Conservation (phyloP, 164 flowering plant genomes). For the Saururus chinensis region DNA sequence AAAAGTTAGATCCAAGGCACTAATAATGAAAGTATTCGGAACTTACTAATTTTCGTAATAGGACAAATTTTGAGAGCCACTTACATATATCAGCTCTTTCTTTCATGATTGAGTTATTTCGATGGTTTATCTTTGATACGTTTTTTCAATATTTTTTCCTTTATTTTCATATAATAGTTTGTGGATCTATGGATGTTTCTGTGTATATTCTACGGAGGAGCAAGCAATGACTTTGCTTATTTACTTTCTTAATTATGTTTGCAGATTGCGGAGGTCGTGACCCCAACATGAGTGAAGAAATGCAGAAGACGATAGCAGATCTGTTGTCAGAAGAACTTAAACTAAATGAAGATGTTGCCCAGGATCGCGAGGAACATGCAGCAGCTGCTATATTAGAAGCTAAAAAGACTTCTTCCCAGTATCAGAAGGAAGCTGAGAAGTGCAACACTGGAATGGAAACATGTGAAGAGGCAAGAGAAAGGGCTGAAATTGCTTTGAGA, state of each 20-base stretch:
- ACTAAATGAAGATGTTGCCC: conserved; percentile 27
- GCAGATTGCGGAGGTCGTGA: conserved; percentile 50
- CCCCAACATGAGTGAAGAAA: conserved; percentile 37
- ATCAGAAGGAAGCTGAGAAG: conserved; percentile 60
- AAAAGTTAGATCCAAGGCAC: no score
- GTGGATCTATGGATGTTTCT: not conserved
- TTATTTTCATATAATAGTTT: not conserved
- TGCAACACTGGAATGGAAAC: conserved; percentile 49
- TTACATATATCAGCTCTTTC: no score
- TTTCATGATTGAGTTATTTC: no score
- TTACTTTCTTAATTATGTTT: not conserved
- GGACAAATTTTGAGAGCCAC: no score
- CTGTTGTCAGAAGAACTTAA: conserved; percentile 41
- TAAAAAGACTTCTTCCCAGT: conserved; percentile 32
- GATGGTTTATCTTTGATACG: not conserved
- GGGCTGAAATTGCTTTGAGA: conserved; percentile 33
- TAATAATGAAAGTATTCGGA: no score
- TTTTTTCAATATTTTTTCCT: not conserved
- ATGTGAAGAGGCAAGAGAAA: conserved; percentile 66
- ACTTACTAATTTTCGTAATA: no score
- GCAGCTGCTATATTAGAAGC: conserved; percentile 20
- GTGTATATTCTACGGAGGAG: no score
- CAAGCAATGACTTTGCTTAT: no score
- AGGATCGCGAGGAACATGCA: conserved; percentile 29
- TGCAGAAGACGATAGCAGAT: conserved; percentile 26